A percentile compares a stretch with the other conserved stretches of the same genome.
Conservation (phyloP, 179 eudicot species). For the Drosera spatulata region DNA sequence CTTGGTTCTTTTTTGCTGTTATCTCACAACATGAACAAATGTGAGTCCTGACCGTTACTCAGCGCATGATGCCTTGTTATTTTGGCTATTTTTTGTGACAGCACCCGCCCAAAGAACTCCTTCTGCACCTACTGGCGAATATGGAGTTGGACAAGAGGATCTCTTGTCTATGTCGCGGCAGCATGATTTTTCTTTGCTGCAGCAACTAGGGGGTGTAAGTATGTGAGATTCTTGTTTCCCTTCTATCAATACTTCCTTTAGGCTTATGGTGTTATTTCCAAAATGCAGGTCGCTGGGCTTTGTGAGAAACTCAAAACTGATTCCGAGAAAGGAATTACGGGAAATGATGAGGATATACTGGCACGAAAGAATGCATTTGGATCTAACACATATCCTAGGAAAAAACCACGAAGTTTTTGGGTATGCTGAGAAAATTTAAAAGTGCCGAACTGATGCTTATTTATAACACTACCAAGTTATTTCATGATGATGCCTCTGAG, state of each 20-base stretch:
- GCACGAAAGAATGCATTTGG: constrained; percentile 61
- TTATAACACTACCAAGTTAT: background rate
- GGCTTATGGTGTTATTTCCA: background rate
- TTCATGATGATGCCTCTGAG: background rate
- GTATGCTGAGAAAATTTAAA: constrained; percentile 17
- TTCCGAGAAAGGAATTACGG: constrained; percentile 67
- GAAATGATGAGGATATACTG: constrained; percentile 47
- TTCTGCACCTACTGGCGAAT: constrained; percentile 27
- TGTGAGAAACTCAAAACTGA: constrained; percentile 48
- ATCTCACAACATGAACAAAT: no score
- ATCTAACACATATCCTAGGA: constrained; percentile 80
- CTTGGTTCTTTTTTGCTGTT: no score
- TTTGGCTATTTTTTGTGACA: constrained; percentile 18
- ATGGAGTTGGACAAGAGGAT: constrained; percentile 43
- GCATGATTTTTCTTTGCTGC: constrained; percentile 41
- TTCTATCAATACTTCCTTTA: background rate
- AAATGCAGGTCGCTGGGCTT: constrained; percentile 42
- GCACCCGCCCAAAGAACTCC: constrained; percentile 12
- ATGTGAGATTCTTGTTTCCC: background rate
- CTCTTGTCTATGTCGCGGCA: constrained; percentile 58
- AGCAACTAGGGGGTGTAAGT: constrained; percentile 55
- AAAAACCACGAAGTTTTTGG: constrained; percentile 76
- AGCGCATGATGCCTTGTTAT: background rate
- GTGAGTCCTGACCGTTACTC: no score
- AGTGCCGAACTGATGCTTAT: background rate